phyloP scores from a whole-genome alignment of 495 filamentous ascomycete genomes.

The Staphylotrichum longicolle region DNA sequence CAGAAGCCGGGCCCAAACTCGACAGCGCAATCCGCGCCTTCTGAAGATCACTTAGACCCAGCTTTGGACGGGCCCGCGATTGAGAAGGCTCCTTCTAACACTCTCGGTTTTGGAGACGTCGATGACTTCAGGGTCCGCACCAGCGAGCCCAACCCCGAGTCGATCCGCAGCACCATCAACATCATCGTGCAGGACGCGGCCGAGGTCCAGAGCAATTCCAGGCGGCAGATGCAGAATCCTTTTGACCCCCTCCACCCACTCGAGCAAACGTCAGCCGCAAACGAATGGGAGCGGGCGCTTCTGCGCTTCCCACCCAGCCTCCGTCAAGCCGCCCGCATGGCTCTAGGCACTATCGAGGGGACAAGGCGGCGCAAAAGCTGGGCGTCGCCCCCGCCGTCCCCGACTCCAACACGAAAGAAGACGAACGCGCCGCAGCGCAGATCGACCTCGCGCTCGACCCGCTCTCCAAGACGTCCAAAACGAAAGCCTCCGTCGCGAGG shows the following conservation, averaged over 20 bases:
- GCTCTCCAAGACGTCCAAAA: conserved; percentile 27
- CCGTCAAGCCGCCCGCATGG: conserved; percentile 40
- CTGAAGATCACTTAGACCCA: background rate
- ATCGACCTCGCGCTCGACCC: conserved; percentile 18
- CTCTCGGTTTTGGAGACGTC: background rate
- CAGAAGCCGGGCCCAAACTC: background rate
- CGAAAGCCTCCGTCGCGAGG: conserved; percentile 39
- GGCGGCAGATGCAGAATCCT: conserved; percentile 16
- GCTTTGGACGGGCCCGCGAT: background rate
- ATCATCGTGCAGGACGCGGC: conserved; percentile 40
- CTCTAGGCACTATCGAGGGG: conserved; percentile 34
- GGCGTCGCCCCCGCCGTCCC: background rate
- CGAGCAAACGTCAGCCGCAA: conserved; percentile 17
- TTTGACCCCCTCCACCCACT: conserved; percentile 23
- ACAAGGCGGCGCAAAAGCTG: background rate
- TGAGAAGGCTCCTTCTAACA: background rate
- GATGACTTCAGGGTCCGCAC: conserved; percentile 1
- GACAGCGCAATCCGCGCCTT: too few species aligned
- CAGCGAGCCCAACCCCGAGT: conserved; percentile 5
- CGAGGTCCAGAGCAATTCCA: conserved; percentile 16
- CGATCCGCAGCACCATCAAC: conserved; percentile 25
- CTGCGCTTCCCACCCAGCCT: conserved; percentile 42
- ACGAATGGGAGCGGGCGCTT: conserved; percentile 37
- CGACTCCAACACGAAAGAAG: background rate
- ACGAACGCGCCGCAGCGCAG: background rate